Evolutionary conservation across 139 green algal species (phyloP).

Genomic region (Coccomyxa sp.): DNA sequence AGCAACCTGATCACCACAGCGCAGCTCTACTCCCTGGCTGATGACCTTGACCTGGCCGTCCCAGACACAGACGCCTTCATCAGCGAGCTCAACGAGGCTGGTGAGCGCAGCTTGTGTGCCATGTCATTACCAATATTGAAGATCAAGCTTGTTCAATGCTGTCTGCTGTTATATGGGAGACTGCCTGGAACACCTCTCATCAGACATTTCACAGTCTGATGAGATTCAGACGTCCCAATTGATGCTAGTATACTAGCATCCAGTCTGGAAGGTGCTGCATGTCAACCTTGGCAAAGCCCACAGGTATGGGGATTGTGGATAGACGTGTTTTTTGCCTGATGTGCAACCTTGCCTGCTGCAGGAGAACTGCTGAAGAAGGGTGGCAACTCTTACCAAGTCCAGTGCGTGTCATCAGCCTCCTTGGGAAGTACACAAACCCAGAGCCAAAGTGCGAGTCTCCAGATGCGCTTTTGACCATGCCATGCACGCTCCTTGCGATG

Average conservation of each 20-base stretch:
- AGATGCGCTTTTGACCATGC: too few relatives aligned
- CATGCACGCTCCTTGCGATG: too few relatives aligned
- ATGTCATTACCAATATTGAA: too few relatives aligned
- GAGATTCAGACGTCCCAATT: neutral
- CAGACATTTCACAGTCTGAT: neutral
- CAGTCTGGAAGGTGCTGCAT: neutral
- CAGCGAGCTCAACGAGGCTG: conserved; percentile 69
- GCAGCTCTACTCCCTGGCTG: conserved; percentile 58
- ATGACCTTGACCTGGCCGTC: conserved; percentile 57
- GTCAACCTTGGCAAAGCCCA: neutral
- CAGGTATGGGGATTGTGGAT: neutral
- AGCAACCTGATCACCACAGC: conserved; percentile 29
- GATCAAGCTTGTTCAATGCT: neutral
- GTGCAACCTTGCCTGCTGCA: conserved; percentile 15
- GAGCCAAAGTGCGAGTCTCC: too few relatives aligned
- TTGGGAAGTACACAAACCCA: too few relatives aligned
- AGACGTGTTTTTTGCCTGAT: neutral
- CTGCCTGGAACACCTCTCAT: too few relatives aligned
- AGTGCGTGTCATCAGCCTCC: neutral
- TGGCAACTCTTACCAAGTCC: conserved; percentile 21
- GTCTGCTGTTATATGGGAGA: neutral
- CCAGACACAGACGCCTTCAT: conserved; percentile 52
- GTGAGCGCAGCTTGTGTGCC: neutral
- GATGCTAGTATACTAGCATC: too few relatives aligned
- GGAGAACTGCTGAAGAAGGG: conserved; percentile 70